Percentiles rank a stretch among this genome's conserved stretches.
Conservation (phyloP, 371 early-diverging fungal species). For the Mucor piriformis region DNA sequence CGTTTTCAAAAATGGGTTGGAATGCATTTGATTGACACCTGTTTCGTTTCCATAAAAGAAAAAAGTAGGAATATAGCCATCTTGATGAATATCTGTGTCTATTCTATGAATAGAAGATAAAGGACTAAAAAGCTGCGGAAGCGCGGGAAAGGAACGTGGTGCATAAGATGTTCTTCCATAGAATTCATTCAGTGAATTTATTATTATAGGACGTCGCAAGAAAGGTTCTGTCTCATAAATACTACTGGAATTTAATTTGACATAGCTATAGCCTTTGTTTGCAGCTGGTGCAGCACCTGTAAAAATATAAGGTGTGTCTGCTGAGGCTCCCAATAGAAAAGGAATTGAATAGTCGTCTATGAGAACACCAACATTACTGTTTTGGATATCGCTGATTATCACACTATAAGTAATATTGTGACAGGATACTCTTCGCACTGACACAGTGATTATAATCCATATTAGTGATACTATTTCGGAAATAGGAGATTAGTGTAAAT, state of each 20-base stretch:
- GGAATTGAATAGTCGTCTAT: neutral
- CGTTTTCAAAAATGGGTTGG: slow-evolving; percentile 6
- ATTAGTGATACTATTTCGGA: too few relatives aligned
- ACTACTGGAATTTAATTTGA: slow-evolving; percentile 2
- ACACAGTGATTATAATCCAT: too few relatives aligned
- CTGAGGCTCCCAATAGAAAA: neutral
- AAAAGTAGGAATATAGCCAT: slow-evolving; percentile 24
- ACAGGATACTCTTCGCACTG: too few relatives aligned
- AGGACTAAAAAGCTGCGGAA: slow-evolving; percentile 7
- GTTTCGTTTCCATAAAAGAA: slow-evolving; percentile 6
- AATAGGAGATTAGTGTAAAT: too few relatives aligned
- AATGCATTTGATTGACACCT: neutral
- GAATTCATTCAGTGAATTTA: slow-evolving; percentile 16
- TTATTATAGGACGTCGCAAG: slow-evolving; percentile 2
- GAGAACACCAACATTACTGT: too few relatives aligned
- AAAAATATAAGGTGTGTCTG: slow-evolving; percentile 8
- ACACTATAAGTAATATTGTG: too few relatives aligned
- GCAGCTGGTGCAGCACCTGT: slow-evolving; percentile 23
- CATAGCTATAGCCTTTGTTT: slow-evolving; percentile 20
- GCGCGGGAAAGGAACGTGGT: neutral
- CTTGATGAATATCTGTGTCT: slow-evolving; percentile 12
- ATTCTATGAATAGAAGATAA: slow-evolving; percentile 21
- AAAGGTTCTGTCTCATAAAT: slow-evolving; percentile 13
- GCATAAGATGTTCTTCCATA: slow-evolving; percentile 20
- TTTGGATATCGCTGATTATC: too few relatives aligned